Percentiles rank a stretch among this genome's conserved stretches.
These are phyloP conservation scores for Diaporthe australafricana DNA, from an alignment of 2,329 filamentous ascomycete genomes.

Conservation along the genomic window DNA sequence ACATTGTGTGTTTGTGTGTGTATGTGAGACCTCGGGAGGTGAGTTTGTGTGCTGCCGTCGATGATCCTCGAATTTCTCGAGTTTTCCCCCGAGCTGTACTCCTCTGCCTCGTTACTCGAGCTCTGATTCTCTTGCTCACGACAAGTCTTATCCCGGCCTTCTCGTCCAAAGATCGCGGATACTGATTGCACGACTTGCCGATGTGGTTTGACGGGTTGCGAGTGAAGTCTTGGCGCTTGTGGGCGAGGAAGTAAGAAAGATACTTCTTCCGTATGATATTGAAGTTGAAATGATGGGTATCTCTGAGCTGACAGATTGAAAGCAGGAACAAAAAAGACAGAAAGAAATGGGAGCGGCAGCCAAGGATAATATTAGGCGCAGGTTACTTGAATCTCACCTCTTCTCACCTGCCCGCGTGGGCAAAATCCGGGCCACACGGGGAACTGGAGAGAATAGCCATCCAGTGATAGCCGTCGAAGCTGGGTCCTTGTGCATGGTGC, in stretches of 20 bases:
- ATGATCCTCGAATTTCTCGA: neutral
- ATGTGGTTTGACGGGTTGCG: neutral
- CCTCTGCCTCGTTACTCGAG: neutral
- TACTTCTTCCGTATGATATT: slow-evolving; percentile 16
- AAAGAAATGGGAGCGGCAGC: slow-evolving; percentile 25
- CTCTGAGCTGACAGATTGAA: slow-evolving; percentile 6
- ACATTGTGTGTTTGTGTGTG: slow-evolving; percentile 52
- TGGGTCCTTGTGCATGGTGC: neutral
- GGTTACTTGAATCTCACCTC: slow-evolving; percentile 33
- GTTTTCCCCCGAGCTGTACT: neutral
- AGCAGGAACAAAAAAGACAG: neutral
- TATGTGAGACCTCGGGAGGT: slow-evolving; percentile 18
- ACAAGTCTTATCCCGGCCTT: neutral
- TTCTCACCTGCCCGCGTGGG: slow-evolving; percentile 15
- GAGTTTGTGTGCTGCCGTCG: slow-evolving; percentile 23
- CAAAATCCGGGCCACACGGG: slow-evolving; percentile 12
- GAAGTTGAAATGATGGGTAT: slow-evolving; percentile 17
- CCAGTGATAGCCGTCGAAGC: slow-evolving; percentile 13
- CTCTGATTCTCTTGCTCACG: neutral
- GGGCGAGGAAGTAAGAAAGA: neutral
- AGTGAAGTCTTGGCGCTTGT: neutral
- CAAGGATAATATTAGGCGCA: slow-evolving; percentile 35
- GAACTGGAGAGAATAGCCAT: neutral
- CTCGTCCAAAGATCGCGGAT: neutral
- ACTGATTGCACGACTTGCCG: neutral